Evolutionary conservation across 202 grass and related monocot species (phyloP).

Genomic region (Carex arenaria): DNA sequence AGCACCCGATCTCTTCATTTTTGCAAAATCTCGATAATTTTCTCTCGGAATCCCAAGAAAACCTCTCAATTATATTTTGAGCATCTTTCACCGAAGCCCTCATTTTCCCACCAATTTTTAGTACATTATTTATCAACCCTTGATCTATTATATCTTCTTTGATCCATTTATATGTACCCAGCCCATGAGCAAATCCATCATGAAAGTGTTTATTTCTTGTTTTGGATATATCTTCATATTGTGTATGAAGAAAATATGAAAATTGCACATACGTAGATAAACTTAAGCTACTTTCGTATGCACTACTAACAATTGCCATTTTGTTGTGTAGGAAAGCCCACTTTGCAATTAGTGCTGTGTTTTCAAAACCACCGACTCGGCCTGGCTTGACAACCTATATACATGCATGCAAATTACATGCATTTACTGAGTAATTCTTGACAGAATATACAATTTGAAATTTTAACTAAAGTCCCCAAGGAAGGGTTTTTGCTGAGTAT

Average conservation of each 20-base stretch:
- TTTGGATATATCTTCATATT: conserved; percentile 47
- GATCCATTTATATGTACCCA: conserved; percentile 96
- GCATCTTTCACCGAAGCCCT: conserved; percentile 67
- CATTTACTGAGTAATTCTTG: background rate
- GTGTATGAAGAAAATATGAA: conserved; percentile 64
- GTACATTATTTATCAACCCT: conserved; percentile 40
- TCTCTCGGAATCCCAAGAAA: conserved; percentile 44
- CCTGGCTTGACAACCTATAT: conserved; percentile 93
- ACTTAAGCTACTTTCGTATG: conserved; percentile 88
- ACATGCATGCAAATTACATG: conserved; percentile 11
- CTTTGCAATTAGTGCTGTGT: conserved; percentile 70
- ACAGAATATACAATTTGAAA: background rate
- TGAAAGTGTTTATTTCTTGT: conserved; percentile 47
- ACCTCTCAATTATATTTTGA: conserved; percentile 44
- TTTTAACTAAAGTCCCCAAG: background rate
- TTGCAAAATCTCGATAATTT: conserved; percentile 41
- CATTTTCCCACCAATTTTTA: conserved; percentile 38
- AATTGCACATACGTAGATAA: conserved; percentile 80
- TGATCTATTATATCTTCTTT: conserved; percentile 80
- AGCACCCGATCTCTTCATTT: conserved; percentile 49
- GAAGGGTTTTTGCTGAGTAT: background rate
- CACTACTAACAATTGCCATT: conserved; percentile 79
- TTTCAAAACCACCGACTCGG: conserved; percentile 87
- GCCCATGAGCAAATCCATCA: conserved; percentile 53
- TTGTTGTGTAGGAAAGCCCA: conserved; percentile 88